Evolutionary conservation across 495 filamentous ascomycete genomes (phyloP).

Genomic region (Rhypophila decipiens): DNA sequence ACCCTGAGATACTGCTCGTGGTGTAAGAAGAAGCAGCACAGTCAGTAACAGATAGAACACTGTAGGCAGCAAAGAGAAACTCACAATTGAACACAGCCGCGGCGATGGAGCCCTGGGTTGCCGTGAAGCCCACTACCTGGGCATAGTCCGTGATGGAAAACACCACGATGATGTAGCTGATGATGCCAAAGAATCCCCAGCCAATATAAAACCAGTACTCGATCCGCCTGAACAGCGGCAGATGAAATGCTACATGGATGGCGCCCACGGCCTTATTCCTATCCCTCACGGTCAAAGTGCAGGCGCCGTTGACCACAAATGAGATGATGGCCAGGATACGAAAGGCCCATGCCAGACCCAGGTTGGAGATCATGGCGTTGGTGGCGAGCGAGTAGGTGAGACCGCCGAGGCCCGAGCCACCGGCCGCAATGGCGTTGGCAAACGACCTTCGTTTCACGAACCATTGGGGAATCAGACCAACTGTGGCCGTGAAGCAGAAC

Average conservation of each 20-base stretch:
- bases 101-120: slow-evolving; percentile 62
- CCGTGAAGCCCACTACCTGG: slow-evolving; percentile 52
- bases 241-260: slow-evolving; percentile 57
- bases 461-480: slow-evolving; percentile 73
- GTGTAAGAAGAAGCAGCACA: background rate
- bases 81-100: slow-evolving; percentile 67
- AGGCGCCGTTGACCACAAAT: slow-evolving; percentile 52
- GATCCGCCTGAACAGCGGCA: slow-evolving; percentile 50
- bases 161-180: slow-evolving; percentile 66
- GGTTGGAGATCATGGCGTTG: slow-evolving; percentile 53
- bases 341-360: slow-evolving; percentile 60
- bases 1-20: slow-evolving; percentile 37
- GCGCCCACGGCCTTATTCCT: slow-evolving; percentile 63
- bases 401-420: slow-evolving; percentile 72
- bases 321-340: slow-evolving; percentile 58
- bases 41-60: slow-evolving; percentile 1
- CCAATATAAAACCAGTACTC: slow-evolving; percentile 59
- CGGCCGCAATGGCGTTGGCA: slow-evolving; percentile 65
- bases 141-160: slow-evolving; percentile 71
- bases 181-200: slow-evolving; percentile 65
- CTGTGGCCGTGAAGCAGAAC: slow-evolving; percentile 66
- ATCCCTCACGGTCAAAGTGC: slow-evolving; percentile 54
- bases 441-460: slow-evolving; percentile 63
- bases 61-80: slow-evolving; percentile 14
- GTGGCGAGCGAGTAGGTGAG: slow-evolving; percentile 54